phyloP scores from a whole-genome alignment of 2,329 filamentous ascomycete species.

The Trichophyton schoenleinii region DNA sequence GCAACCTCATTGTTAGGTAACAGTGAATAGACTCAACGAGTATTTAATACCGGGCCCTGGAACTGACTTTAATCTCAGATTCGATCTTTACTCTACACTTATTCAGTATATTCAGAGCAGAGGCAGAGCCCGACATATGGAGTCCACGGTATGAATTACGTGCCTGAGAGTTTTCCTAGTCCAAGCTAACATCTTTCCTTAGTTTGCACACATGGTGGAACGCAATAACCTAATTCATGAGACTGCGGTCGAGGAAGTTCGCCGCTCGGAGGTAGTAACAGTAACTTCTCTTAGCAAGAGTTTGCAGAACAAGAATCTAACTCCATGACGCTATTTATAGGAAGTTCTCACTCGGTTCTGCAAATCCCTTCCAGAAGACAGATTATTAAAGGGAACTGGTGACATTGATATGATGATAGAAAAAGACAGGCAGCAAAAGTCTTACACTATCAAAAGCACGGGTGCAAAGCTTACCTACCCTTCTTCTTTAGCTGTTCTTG shows the following conservation, averaged over 20 bases:
- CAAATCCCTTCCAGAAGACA: conserved; percentile 57
- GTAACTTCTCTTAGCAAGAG: neutral
- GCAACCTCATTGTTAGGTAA: conserved; percentile 48
- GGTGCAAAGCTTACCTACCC: conserved; percentile 69
- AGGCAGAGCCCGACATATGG: conserved; percentile 64
- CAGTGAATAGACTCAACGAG: neutral
- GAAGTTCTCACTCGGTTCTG: conserved; percentile 63
- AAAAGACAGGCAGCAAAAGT: conserved; percentile 39
- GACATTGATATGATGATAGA: conserved; percentile 45
- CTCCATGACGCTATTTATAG: conserved; percentile 18
- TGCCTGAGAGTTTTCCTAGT: neutral
- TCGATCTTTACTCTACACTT: conserved; percentile 77
- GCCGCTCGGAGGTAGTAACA: conserved; percentile 32
- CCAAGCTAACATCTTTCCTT: conserved; percentile 6
- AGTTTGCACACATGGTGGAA: conserved; percentile 76
- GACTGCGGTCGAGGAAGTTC: conserved; percentile 42
- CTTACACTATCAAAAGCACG: conserved; percentile 50
- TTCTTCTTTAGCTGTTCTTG: conserved; percentile 58
- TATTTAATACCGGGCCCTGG: conserved; percentile 29
- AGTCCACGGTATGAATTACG: conserved; percentile 44
- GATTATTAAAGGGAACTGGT: conserved; percentile 51
- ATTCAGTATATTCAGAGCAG: conserved; percentile 93
- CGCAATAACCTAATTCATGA: conserved; percentile 52
- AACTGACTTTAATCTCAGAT: conserved; percentile 37
- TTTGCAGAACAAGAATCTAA: neutral